phyloP scores from a whole-genome alignment of 176 grass and related monocot species.

The Luzula sylvatica region DNA sequence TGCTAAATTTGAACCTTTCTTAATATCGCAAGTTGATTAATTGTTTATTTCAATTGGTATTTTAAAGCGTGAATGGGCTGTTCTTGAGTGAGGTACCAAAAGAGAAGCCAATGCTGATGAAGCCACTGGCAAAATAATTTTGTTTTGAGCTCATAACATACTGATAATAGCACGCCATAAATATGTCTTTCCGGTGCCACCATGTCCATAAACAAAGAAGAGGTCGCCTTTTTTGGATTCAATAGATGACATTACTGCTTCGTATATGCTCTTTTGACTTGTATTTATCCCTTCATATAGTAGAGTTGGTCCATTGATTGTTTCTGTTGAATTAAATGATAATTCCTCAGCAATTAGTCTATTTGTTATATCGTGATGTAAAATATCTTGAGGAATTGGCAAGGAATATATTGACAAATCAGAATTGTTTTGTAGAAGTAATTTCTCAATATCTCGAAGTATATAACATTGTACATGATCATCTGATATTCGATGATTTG shows the following conservation, averaged over 20 bases:
- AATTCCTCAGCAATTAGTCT: too few relatives aligned
- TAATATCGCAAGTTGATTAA: neutral
- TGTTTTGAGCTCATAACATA: neutral
- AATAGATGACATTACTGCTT: neutral
- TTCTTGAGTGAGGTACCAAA: neutral
- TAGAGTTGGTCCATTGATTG: too few relatives aligned
- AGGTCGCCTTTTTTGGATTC: neutral
- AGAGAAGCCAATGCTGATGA: neutral
- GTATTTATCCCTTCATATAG: neutral
- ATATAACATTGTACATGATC: too few relatives aligned
- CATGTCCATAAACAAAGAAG: conserved; percentile 9
- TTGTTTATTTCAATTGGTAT: neutral
- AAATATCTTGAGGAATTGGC: too few relatives aligned
- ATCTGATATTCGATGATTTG: too few relatives aligned
- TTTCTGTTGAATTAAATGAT: too few relatives aligned
- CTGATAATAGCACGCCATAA: conserved; percentile 10
- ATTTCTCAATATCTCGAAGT: too few relatives aligned
- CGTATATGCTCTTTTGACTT: neutral
- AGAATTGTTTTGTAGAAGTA: too few relatives aligned
- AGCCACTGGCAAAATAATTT: neutral
- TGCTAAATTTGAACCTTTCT: neutral
- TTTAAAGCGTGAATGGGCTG: conserved; percentile 13
- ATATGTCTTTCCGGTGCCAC: conserved; percentile 10
- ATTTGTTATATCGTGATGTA: too few relatives aligned
- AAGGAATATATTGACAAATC: too few relatives aligned